phyloP scores from a whole-genome alignment of 202 grass and related monocot genomes.

The Cymbopogon flexuosus region DNA sequence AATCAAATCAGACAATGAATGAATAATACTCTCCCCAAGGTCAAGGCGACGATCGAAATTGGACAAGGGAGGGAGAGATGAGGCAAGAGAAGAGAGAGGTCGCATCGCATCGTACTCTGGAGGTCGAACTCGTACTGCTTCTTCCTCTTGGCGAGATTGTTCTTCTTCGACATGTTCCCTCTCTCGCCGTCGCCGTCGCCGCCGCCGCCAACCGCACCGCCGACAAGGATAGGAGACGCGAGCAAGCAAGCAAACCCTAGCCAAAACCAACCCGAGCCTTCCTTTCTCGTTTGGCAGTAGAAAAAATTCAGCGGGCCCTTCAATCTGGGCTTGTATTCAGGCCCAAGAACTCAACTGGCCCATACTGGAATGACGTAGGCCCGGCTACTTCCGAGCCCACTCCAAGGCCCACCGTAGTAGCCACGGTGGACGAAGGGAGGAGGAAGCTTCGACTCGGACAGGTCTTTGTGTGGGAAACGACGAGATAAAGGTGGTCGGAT shows the following conservation, averaged over 20 bases:
- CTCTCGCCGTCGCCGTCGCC: constrained; percentile 27
- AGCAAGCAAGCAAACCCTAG: constrained; percentile 24
- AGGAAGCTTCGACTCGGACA: background rate
- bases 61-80: background rate
- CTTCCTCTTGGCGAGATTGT: constrained; percentile 73
- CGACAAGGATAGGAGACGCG: background rate
- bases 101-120: constrained; percentile 31
- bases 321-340: background rate
- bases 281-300: background rate
- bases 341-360: background rate
- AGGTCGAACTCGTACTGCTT: constrained; percentile 90
- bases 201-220: constrained; percentile 7
- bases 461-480: background rate
- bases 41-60: background rate
- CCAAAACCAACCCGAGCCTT: background rate
- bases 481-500: background rate
- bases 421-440: background rate
- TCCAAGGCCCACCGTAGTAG: background rate
- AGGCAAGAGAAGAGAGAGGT: background rate
- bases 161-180: constrained; percentile 89
- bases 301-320: background rate
- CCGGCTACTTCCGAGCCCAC: background rate
- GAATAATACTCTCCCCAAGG: background rate
- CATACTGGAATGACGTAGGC: background rate
- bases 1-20: background rate